Conservation (phyloP, 176 grass and related monocot genomes). For the Areca catechu region DNA sequence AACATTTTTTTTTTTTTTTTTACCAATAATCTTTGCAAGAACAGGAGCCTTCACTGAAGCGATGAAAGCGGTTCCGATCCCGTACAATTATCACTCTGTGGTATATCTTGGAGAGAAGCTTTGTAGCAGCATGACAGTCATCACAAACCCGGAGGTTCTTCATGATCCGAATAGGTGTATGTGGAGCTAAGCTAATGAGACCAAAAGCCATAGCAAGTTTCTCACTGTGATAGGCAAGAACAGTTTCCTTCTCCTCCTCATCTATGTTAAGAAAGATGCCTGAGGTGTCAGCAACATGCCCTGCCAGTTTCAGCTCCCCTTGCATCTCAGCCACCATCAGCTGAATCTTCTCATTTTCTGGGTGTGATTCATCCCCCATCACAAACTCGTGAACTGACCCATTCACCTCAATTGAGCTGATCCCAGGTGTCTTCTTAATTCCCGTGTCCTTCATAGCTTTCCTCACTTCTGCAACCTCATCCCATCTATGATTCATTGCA, state of each 20-base stretch:
- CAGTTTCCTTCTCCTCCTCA: slow-evolving; percentile 54
- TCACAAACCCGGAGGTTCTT: slow-evolving; percentile 57
- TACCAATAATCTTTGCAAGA: slow-evolving; percentile 70
- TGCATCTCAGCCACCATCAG: slow-evolving; percentile 48
- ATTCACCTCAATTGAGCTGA: slow-evolving; percentile 53
- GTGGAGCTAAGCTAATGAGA: slow-evolving; percentile 34
- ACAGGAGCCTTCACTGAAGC: slow-evolving; percentile 51
- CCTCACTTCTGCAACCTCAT: slow-evolving; percentile 42
- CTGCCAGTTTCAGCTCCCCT: slow-evolving; percentile 34
- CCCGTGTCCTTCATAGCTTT: slow-evolving; percentile 44
- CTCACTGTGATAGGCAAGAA: slow-evolving; percentile 54
- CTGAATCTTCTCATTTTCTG: slow-evolving; percentile 40
- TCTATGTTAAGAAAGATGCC: slow-evolving; percentile 58
- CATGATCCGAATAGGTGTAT: slow-evolving; percentile 43
- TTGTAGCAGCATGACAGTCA: slow-evolving; percentile 59
- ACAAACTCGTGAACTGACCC: slow-evolving; percentile 61
- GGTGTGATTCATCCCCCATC: slow-evolving; percentile 45
- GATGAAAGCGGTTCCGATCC: slow-evolving; percentile 54
- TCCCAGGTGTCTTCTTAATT: slow-evolving; percentile 49
- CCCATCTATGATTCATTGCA: slow-evolving; percentile 53
- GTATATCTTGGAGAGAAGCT: slow-evolving; percentile 63
- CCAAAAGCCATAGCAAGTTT: slow-evolving; percentile 69
- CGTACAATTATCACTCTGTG: slow-evolving; percentile 51
- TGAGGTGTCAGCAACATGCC: slow-evolving; percentile 43
- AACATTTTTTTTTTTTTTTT: too few species aligned